These are phyloP conservation scores for Pelagophyceae sp. DNA, from an alignment of 352 stramenopile species.

Conservation along the genomic window DNA sequence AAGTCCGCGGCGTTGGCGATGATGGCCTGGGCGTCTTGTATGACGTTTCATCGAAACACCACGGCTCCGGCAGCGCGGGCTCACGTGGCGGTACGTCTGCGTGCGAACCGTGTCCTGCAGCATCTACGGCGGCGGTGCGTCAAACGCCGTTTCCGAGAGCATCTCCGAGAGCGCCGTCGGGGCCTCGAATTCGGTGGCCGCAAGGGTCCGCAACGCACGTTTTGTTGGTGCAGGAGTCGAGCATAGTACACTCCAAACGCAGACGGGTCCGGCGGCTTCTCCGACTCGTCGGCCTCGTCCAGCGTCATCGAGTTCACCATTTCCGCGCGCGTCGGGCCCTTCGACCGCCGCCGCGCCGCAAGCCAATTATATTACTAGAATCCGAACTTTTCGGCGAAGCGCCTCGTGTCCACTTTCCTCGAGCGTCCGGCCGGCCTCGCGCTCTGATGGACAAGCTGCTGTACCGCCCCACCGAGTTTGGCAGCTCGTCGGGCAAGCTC, in stretches of 20 bases:
- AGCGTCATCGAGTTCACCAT: too few relatives aligned
- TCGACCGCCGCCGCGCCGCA: too few relatives aligned
- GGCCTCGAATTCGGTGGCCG: too few relatives aligned
- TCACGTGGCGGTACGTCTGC: conserved; percentile 69
- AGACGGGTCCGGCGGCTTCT: conserved; percentile 10
- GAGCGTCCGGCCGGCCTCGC: too few relatives aligned
- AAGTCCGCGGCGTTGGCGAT: conserved; percentile 74
- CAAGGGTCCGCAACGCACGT: too few relatives aligned
- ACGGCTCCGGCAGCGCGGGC: conserved; percentile 15
- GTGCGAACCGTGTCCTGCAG: conserved; percentile 84
- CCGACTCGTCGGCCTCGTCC: neutral
- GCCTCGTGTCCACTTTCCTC: too few relatives aligned
- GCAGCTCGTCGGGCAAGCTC: conserved; percentile 58
- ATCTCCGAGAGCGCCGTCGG: too few relatives aligned
- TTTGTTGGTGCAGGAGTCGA: conserved; percentile 14
- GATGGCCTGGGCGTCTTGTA: conserved; percentile 71
- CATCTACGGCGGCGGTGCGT: too few relatives aligned
- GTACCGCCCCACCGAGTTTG: conserved; percentile 54
- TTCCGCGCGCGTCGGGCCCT: too few relatives aligned
- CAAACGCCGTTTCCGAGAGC: too few relatives aligned
- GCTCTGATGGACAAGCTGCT: conserved; percentile 34
- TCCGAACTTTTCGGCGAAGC: too few relatives aligned
- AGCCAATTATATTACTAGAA: too few relatives aligned
- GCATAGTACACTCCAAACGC: conserved; percentile 16
- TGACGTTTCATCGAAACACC: conserved; percentile 24